A percentile compares a stretch with the other conserved stretches of the same genome.
phyloP scores from a whole-genome alignment of 495 filamentous ascomycete genomes.

The Annulohypoxylon moriforme region DNA sequence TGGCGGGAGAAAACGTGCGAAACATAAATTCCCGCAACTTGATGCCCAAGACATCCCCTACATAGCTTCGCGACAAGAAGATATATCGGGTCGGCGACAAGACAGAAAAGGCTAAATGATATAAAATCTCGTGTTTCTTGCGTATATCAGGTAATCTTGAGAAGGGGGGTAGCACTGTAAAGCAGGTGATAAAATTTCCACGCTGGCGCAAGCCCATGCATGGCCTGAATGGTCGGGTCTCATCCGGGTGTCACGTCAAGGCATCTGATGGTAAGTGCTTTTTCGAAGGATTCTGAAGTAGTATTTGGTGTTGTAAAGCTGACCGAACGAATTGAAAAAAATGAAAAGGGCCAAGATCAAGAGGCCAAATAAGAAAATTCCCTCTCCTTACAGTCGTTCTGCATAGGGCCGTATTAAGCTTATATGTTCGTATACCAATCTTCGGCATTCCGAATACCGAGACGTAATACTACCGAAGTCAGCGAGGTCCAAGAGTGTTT shows the following conservation, averaged over 20 bases:
- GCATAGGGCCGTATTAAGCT: conserved; percentile 1
- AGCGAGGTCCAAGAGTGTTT: background rate
- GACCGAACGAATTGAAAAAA: conserved; percentile 10
- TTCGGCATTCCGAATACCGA: background rate
- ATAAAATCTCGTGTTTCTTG: conserved; percentile 14
- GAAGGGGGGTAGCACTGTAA: conserved; percentile 22
- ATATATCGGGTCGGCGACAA: conserved; percentile 11
- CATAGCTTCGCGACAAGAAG: background rate
- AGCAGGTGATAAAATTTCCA: conserved; percentile 9
- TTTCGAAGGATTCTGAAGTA: conserved; percentile 5
- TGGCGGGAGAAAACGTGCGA: background rate
- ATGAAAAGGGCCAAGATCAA: conserved; percentile 29
- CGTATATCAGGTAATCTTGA: conserved; percentile 4
- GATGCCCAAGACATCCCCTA: conserved; percentile 1
- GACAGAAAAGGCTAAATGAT: conserved; percentile 16
- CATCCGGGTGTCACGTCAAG: conserved; percentile 24
- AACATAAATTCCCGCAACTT: conserved; percentile 15
- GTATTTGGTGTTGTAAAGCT: conserved; percentile 16
- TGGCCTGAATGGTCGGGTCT: conserved; percentile 33
- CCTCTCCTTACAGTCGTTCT: background rate
- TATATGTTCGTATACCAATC: background rate
- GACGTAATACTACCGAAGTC: background rate
- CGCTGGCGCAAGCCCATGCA: conserved; percentile 11
- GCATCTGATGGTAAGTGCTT: conserved; percentile 15
- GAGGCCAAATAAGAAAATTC: conserved; percentile 15